Percentiles rank a stretch among this genome's conserved stretches.
Evolutionary conservation across 306 rosid genomes (phyloP).

Genomic region (Potentilla sterilis): DNA sequence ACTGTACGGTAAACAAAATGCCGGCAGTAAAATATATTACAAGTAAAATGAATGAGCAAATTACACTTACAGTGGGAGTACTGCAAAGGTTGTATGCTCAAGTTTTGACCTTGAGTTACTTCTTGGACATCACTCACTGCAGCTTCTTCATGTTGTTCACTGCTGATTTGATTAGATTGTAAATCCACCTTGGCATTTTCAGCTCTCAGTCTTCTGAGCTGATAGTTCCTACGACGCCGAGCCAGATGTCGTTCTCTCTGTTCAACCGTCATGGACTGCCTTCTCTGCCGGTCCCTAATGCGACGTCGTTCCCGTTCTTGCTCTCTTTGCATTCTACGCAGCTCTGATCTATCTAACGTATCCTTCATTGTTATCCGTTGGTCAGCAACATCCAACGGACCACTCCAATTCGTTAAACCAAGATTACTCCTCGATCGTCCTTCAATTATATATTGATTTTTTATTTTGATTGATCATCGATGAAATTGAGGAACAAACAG

Average conservation of each 20-base stretch:
- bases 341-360: conserved; percentile 36
- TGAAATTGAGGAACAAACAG: background rate
- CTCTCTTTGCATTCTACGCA: conserved; percentile 52
- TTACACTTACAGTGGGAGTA: background rate
- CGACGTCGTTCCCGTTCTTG: conserved; percentile 78
- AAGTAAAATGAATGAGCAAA: background rate
- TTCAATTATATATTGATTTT: background rate
- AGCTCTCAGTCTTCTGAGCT: conserved; percentile 66
- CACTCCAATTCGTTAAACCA: background rate
- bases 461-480: background rate
- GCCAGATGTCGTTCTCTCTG: conserved; percentile 83
- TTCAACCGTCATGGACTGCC: conserved; percentile 78
- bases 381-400: conserved; percentile 2
- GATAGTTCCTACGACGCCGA: conserved; percentile 80
- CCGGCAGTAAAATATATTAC: background rate
- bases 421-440: background rate
- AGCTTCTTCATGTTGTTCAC: conserved; percentile 29
- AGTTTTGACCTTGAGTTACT: conserved; percentile 5
- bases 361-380: conserved; percentile 41
- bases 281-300: conserved; percentile 64
- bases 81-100: background rate
- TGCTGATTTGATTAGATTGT: conserved; percentile 33
- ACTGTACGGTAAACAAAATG: background rate
- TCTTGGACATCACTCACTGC: conserved; percentile 3
- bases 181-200: conserved; percentile 31